Base-by-base conservation (phyloP, 1,139 yeast genomes). In the Blastobotrys petasosporus region DNA sequence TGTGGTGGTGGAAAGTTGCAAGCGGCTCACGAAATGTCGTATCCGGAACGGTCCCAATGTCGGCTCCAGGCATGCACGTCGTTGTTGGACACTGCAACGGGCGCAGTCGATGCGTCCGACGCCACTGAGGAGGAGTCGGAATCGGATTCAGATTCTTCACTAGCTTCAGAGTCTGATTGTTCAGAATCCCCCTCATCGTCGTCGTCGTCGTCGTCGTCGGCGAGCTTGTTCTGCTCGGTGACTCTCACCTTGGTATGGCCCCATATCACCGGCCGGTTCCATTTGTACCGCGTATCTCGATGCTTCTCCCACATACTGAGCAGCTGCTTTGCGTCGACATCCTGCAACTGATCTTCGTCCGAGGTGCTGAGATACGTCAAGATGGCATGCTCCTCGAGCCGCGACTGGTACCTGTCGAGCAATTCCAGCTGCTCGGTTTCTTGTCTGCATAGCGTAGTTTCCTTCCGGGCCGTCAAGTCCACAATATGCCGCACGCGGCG, bases 301-400 rank as follows among this genome's bases (percentile, higher is more conserved):
- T 32, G 25, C 34, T 29, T 12, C 31, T 29, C 29, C 41, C 35
- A 31, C 13, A 9, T 7, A 2, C 36, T 36, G 3, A 31, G n/a
- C 17, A 31, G 15, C 5, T 28, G 17, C 15, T 29, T 32, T 3
- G 45, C 48, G 13, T 33, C 36, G 2, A 32, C 39, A 1, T 31
- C 32, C 17, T 28, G 10, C 7, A 35, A 32, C 31, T 35, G 25
- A 12, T 34, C 33, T 12, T 40, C 44, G 32, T 34, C 38, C 13
- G 34, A 20, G 2, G 51, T 45, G 9, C 39, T 23, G n/a, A 48
- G 23, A 35, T 25, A 48, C 2, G 44, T 38, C 35, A 42, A 31
- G 7, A 48, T 15, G 5, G 42, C 15, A 32, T 45, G 42, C 38
- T 48, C 51, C 11, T 45, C 40, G 1, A 29, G 35, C 12, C 25